Evolutionary conservation across 176 grass and related monocot genomes (phyloP).

Genomic region (Triticum urartu): DNA sequence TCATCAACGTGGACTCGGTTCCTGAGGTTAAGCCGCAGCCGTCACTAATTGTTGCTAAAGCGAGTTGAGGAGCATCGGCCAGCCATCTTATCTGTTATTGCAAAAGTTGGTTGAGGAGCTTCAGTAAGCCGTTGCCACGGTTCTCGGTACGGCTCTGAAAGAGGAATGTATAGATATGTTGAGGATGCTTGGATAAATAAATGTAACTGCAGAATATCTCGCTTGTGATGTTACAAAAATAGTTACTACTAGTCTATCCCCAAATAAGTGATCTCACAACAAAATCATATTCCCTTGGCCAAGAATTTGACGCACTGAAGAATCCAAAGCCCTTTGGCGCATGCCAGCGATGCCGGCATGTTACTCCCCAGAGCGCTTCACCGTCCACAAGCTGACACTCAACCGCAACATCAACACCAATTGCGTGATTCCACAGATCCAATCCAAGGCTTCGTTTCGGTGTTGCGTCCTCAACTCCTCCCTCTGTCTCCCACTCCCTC

Average conservation of each 20-base stretch:
- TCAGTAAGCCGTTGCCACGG: not conserved
- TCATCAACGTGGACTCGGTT: constrained; percentile 2
- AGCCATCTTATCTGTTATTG: not conserved
- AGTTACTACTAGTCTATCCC: not conserved
- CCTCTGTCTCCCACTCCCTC: not conserved
- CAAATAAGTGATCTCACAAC: not conserved
- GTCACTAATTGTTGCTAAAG: constrained; percentile 29
- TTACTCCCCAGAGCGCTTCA: too few relatives aligned
- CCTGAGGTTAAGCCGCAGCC: constrained; percentile 17
- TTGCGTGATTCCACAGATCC: not conserved
- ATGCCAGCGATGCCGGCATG: not conserved
- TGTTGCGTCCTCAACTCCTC: not conserved
- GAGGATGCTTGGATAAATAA: not conserved
- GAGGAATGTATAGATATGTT: not conserved
- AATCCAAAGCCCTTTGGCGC: too few relatives aligned
- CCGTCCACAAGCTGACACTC: too few relatives aligned
- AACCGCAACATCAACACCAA: too few relatives aligned
- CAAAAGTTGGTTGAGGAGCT: not conserved
- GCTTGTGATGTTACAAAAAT: not conserved
- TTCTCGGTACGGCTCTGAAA: not conserved
- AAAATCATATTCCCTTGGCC: not conserved
- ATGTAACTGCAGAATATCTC: not conserved
- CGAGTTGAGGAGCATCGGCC: constrained; percentile 38
- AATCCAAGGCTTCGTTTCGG: not conserved
- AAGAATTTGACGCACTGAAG: not conserved